A percentile compares a stretch with the other conserved stretches of the same genome.
These are phyloP conservation scores for Xylaria telfairii DNA, from an alignment of 495 filamentous ascomycete species.

Conservation along the genomic window DNA sequence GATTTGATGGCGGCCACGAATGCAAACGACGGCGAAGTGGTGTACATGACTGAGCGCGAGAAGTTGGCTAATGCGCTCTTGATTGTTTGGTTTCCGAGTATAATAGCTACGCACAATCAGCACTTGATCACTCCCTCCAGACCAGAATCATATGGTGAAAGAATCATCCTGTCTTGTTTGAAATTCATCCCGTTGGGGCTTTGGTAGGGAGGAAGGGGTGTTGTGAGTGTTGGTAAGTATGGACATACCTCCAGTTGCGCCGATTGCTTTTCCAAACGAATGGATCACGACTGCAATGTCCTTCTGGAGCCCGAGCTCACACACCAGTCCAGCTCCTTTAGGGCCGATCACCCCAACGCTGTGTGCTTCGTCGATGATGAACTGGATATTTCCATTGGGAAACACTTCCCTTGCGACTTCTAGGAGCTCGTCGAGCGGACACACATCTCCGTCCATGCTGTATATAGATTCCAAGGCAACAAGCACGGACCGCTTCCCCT, in stretches of 20 bases:
- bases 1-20: conserved; percentile 13
- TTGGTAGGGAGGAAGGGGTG: no score
- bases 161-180: background rate
- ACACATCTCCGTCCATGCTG: conserved; percentile 72
- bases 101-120: conserved; percentile 24
- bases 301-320: conserved; percentile 61
- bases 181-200: no score
- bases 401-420: conserved; percentile 56
- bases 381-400: conserved; percentile 58
- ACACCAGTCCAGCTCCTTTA: conserved; percentile 62
- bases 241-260: conserved; percentile 64
- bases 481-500: conserved; percentile 45
- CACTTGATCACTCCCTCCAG: no score
- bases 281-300: conserved; percentile 60
- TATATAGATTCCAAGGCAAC: conserved; percentile 67
- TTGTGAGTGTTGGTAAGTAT: no score
- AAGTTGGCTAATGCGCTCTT: conserved; percentile 1
- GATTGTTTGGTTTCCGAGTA: conserved; percentile 17
- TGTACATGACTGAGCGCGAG: background rate
- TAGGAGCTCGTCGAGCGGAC: conserved; percentile 60
- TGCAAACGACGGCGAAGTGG: conserved; percentile 6
- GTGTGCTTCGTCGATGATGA: conserved; percentile 72
- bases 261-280: conserved; percentile 67
- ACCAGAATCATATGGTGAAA: background rate
- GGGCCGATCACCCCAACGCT: conserved; percentile 63